A percentile compares a stretch with the other conserved stretches of the same genome.
Evolutionary conservation across 2,329 filamentous ascomycete genomes (phyloP).

Genomic region (Sporothrix pallida): DNA sequence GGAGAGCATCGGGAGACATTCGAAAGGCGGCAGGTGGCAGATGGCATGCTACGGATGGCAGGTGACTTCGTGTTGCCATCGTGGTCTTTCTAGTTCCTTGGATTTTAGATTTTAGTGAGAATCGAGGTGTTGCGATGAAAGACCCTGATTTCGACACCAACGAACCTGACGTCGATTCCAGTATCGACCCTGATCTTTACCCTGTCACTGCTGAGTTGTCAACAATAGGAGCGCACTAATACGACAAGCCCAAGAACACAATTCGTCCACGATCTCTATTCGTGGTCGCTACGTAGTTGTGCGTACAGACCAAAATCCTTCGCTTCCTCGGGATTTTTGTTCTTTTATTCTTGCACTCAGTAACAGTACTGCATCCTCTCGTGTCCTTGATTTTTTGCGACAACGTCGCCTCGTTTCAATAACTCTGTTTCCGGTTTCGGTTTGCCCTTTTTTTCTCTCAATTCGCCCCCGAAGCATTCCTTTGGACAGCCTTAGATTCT

Average conservation of each 20-base stretch:
- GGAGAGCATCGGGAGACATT: not conserved
- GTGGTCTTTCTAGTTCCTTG: not conserved
- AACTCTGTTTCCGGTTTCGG: not conserved
- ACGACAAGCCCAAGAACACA: not conserved
- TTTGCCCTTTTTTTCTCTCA: not conserved
- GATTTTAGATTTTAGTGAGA: not conserved
- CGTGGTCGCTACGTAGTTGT: not conserved
- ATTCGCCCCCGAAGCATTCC: not conserved
- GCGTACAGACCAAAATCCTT: not conserved
- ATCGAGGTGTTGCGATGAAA: not conserved
- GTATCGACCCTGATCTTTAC: not conserved
- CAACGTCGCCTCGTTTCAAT: not conserved
- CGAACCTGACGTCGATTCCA: too few species aligned
- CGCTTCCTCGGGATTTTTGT: conserved; percentile 19
- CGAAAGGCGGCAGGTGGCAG: too few species aligned
- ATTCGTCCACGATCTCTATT: conserved; percentile 2
- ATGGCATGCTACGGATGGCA: not conserved
- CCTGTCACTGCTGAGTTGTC: conserved; percentile 1
- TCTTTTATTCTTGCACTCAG: too few species aligned
- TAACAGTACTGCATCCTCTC: not conserved
- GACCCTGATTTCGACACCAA: not conserved
- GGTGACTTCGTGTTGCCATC: not conserved
- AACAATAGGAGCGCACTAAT: not conserved
- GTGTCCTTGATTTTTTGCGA: not conserved
- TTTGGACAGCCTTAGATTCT: not conserved